These are phyloP conservation scores for Colletotrichum graminicola DNA, from an alignment of 2,329 filamentous ascomycete genomes.

Conservation along the genomic window DNA sequence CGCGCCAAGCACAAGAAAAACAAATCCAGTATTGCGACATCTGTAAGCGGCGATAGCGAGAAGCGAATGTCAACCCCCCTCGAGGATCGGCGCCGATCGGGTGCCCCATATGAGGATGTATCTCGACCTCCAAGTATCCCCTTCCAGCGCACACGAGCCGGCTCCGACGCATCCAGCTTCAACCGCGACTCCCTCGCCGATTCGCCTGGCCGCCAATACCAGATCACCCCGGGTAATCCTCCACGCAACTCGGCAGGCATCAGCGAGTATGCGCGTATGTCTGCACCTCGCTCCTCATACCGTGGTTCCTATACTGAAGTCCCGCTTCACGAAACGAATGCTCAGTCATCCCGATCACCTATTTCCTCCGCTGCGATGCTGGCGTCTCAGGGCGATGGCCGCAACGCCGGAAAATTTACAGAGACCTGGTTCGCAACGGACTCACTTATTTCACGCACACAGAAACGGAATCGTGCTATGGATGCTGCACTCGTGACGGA, in stretches of 20 bases:
- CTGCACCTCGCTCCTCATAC: constrained; percentile 52
- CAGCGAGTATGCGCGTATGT: constrained; percentile 61
- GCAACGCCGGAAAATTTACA: constrained; percentile 60
- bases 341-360: constrained; percentile 21
- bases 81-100: constrained; percentile 58
- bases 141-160: constrained; percentile 82
- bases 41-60: constrained; percentile 61
- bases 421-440: constrained; percentile 69
- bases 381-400: constrained; percentile 48
- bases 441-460: constrained; percentile 66
- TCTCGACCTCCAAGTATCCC: constrained; percentile 71
- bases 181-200: constrained; percentile 67
- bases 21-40: constrained; percentile 67
- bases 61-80: constrained; percentile 69
- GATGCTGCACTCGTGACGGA: constrained; percentile 52
- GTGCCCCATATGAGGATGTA: constrained; percentile 58
- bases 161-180: constrained; percentile 69
- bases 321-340: constrained; percentile 55
- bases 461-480: constrained; percentile 62
- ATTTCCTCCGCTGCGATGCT: constrained; percentile 39
- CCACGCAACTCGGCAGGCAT: constrained; percentile 59
- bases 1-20: constrained; percentile 81
- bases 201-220: constrained; percentile 68
- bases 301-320: constrained; percentile 65
- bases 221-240: constrained; percentile 59